Conservation (phyloP, 257 asterid genomes). For the Solanum microdontum region DNA sequence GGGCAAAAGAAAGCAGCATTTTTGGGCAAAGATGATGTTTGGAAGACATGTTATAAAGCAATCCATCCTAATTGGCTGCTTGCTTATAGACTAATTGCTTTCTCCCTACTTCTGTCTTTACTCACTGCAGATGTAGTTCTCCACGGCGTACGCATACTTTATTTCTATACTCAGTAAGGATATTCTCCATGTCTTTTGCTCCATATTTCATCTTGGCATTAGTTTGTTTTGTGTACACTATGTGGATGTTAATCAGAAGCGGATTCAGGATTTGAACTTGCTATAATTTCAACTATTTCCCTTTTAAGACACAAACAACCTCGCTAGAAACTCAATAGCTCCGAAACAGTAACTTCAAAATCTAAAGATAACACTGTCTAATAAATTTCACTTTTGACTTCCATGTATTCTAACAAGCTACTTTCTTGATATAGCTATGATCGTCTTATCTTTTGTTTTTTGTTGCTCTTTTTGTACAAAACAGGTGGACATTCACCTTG, state of each 20-base stretch:
- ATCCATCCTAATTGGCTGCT: conserved; percentile 71
- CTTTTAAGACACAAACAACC: neutral
- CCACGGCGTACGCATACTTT: conserved; percentile 26
- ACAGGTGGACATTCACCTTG: conserved; percentile 88
- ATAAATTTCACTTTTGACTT: neutral
- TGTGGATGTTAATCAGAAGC: neutral
- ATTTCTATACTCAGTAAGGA: conserved; percentile 74
- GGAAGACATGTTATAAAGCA: conserved; percentile 52
- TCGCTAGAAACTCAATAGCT: neutral
- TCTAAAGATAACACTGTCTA: neutral
- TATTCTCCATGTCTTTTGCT: neutral
- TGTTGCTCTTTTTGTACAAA: conserved; percentile 15
- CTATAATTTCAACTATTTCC: neutral
- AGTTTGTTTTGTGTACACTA: neutral
- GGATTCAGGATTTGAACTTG: neutral
- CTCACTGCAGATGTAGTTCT: conserved; percentile 37
- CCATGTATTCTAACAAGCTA: neutral
- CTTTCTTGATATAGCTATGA: neutral
- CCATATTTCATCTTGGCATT: neutral
- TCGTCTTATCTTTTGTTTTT: neutral
- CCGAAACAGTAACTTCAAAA: neutral
- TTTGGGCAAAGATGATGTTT: conserved; percentile 49
- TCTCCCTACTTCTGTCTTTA: conserved; percentile 36
- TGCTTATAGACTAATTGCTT: conserved; percentile 51
- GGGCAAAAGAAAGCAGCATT: conserved; percentile 19